Evolutionary conservation across 2,329 filamentous ascomycete species (phyloP).

Genomic region (Verticillium nubilum): DNA sequence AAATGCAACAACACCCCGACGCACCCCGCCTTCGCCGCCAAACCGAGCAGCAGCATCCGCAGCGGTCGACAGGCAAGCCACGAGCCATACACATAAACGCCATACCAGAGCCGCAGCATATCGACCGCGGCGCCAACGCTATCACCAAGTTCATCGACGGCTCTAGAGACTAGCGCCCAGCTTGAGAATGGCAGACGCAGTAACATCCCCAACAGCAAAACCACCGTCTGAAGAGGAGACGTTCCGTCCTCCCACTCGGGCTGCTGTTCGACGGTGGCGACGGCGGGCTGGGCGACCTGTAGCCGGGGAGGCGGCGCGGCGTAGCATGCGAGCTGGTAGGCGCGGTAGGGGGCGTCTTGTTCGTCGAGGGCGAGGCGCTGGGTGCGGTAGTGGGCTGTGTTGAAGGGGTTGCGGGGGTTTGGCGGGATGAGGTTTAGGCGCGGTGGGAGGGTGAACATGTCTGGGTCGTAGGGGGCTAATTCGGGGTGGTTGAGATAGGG

Average conservation of each 20-base stretch:
- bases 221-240: neutral
- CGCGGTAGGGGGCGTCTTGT: neutral
- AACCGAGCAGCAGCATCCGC: neutral
- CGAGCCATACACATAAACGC: neutral
- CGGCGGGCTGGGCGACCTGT: too few relatives aligned
- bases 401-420: neutral
- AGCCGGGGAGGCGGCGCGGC: neutral
- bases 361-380: neutral
- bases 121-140: neutral
- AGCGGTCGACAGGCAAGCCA: neutral
- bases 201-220: neutral
- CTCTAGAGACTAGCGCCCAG: neutral
- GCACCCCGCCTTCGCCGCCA: neutral
- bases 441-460: neutral
- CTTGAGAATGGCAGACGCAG: neutral
- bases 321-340: slow-evolving; percentile 1
- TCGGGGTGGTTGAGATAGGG: neutral
- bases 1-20: neutral
- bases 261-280: neutral
- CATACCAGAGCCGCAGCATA: neutral
- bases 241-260: neutral
- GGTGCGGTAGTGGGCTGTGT: neutral
- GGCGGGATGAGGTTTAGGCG: neutral
- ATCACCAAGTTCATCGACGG: neutral
- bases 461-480: neutral